Base-by-base conservation (phyloP, 2,329 filamentous ascomycete species). In the Parasarocladium wereldwijsianum region DNA sequence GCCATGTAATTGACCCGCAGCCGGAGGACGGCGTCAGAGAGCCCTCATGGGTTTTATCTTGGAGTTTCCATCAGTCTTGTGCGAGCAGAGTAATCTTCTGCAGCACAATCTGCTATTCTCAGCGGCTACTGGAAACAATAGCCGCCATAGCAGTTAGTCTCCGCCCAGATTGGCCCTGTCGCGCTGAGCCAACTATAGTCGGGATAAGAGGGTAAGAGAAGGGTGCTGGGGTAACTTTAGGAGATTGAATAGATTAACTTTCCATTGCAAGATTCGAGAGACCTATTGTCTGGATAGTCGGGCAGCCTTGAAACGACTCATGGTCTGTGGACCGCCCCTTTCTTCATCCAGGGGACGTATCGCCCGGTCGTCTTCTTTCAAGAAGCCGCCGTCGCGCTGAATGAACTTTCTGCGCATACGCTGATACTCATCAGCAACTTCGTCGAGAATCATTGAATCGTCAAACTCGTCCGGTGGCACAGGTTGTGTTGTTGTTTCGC, bases 391-490 rank as follows among this genome's bases (percentile, higher is more conserved):
- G 42, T 90, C 73, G 41, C 75, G 69, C 40, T 84, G 73, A 32
- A 94, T 85, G 53, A 92, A 76, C 43, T 70, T 71, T 47, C 86
- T 93, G 13, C 87, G 77, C 50, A 82, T 64, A 25, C 71, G 74
- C 49, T 93, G 79, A 51, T 93, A 93, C 46, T 92, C 81, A 21
- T 72, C 70, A 6, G 81, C 76, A 10, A 93, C 74, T 49, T 93
- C 79, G 37, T 81, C 74, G 31, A 79, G 68, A 29, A 87, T 61
- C 17, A 86, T 58, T n/a, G 43, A 40, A 13, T 72, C 63, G 5
- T 93, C 79, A 22, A 87, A 60, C 39, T 81, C 76, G 40, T 80
- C 70, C 8, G 71, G 70, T 36, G 41, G 34, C n/a, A 40, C 34
- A 16, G 50, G 43, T 17, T 38, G 35, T 5, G 38, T 33, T 16